Conservation (phyloP, 2,329 filamentous ascomycete species). For the Talaromyces sp. region DNA sequence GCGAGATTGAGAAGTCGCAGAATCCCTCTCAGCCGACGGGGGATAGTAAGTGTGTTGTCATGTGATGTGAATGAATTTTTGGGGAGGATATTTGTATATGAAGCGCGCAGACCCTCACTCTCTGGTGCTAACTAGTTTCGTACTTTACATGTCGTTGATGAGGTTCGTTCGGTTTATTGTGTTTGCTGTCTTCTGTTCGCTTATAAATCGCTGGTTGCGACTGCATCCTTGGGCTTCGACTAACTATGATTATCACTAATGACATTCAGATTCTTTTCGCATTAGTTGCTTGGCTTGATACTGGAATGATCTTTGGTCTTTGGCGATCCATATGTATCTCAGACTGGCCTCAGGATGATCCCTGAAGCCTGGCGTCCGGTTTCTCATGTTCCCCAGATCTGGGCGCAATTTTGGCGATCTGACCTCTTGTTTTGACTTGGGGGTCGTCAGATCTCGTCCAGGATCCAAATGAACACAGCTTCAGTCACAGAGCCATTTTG, state of each 20-base stretch:
- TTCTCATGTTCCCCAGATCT: no score
- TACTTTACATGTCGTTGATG: neutral
- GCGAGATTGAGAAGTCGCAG: conserved; percentile 88
- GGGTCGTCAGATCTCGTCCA: neutral
- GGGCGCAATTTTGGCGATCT: no score
- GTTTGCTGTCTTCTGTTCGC: neutral
- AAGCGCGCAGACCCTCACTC: neutral
- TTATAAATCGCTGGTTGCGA: neutral
- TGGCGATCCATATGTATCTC: no score
- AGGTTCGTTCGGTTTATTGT: neutral
- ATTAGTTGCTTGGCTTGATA: neutral
- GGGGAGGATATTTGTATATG: neutral
- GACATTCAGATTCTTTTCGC: neutral
- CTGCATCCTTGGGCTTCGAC: neutral
- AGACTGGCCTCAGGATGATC: no score
- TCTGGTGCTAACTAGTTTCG: neutral
- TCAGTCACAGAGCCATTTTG: neutral
- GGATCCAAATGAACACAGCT: neutral
- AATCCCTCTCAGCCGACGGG: conserved; percentile 80
- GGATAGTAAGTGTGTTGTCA: conserved; percentile 74
- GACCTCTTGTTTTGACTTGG: no score
- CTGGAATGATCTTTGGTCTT: no score
- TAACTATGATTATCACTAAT: neutral
- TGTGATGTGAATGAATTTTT: conserved; percentile 52
- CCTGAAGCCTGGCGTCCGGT: no score